Percentiles rank a stretch among this genome's conserved stretches.
These are phyloP conservation scores for Fusarium armeniacum DNA, from an alignment of 2,329 filamentous ascomycete genomes.

Conservation along the genomic window DNA sequence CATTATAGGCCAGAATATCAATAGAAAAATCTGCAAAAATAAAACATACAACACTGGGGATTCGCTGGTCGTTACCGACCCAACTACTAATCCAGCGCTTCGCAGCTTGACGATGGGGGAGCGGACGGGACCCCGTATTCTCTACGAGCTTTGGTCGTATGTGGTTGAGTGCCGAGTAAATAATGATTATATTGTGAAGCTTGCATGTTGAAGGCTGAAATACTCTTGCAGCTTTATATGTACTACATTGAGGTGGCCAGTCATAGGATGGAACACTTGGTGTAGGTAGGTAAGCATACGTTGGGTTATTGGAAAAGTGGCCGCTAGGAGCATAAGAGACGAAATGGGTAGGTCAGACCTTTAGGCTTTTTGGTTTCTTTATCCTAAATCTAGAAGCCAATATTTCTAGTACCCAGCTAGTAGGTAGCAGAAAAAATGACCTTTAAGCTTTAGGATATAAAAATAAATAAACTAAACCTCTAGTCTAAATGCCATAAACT, in stretches of 20 bases:
- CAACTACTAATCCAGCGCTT: conserved; percentile 19
- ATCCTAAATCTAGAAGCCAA: too few relatives aligned
- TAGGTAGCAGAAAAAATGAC: too few relatives aligned
- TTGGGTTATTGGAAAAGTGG: too few relatives aligned
- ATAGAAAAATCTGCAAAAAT: neutral
- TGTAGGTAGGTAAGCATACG: neutral
- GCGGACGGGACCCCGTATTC: conserved; percentile 19
- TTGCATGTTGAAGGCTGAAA: neutral
- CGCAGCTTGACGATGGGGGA: conserved; percentile 16
- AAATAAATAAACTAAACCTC: too few relatives aligned
- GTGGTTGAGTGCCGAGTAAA: neutral
- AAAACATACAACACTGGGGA: conserved; percentile 16
- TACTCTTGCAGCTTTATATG: neutral
- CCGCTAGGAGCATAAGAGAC: too few relatives aligned
- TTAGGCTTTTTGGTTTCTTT: too few relatives aligned
- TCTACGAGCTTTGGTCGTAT: conserved; percentile 24
- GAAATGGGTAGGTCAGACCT: too few relatives aligned
- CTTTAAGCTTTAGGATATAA: too few relatives aligned
- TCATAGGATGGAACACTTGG: neutral
- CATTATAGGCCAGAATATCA: neutral
- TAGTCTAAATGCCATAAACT: too few relatives aligned
- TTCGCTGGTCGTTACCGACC: conserved; percentile 21
- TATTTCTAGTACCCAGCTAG: too few relatives aligned
- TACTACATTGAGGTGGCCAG: neutral
- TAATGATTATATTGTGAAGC: neutral